Percentiles rank a stretch among this genome's conserved stretches.
Evolutionary conservation across 495 filamentous ascomycete genomes (phyloP).

Genomic region (Pseudevernia furfuracea): DNA sequence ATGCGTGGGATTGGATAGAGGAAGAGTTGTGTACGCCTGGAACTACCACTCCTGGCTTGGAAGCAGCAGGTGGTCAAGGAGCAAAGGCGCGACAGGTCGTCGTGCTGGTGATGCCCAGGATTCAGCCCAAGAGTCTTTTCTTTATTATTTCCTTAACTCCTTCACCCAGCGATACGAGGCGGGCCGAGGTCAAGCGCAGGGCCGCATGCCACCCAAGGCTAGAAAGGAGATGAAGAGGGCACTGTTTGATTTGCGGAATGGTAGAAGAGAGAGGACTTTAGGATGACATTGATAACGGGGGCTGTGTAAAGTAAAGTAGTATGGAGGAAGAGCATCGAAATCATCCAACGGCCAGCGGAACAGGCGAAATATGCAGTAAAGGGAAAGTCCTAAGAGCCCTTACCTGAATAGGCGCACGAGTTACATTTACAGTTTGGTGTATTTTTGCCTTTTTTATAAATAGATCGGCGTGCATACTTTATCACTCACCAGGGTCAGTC

Average conservation of each 20-base stretch:
- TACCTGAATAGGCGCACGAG: neutral
- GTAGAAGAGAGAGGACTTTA: neutral
- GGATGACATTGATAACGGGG: conserved; percentile 11
- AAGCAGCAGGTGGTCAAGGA: neutral
- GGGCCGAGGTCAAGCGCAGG: conserved; percentile 17
- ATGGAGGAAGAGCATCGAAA: neutral
- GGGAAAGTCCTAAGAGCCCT: neutral
- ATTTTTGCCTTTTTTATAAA: neutral
- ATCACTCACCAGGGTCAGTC: too few relatives aligned
- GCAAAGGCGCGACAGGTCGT: neutral
- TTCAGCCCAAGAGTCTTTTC: conserved; percentile 6
- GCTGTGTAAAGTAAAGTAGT: too few relatives aligned
- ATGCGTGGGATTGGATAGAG: neutral
- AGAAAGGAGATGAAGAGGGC: neutral
- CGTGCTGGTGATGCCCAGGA: neutral
- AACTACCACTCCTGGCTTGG: neutral
- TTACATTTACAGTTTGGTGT: neutral
- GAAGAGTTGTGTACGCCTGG: neutral
- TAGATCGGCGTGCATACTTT: neutral
- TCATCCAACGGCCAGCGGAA: neutral
- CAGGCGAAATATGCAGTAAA: neutral
- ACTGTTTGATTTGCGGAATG: conserved; percentile 5
- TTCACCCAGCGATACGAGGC: conserved; percentile 17
- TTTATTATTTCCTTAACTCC: neutral
- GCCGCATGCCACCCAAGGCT: conserved; percentile 5